Base-by-base conservation (phyloP, 2,329 filamentous ascomycete genomes). In the Ophiosphaerella narmari region DNA sequence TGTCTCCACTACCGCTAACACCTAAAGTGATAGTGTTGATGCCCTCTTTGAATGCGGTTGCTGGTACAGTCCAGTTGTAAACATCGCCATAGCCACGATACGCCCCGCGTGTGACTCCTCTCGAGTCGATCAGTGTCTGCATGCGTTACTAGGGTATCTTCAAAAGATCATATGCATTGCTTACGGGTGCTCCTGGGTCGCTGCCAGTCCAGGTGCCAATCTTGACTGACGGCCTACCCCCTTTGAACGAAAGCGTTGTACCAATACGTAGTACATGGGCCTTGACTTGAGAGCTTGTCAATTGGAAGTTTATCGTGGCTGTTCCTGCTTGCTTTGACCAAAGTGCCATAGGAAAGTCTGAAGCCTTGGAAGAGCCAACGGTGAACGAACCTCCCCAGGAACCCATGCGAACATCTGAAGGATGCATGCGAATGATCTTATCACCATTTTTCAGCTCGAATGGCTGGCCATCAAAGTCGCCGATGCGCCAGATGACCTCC, bases 361-460 rank as follows among this genome's bases (percentile, higher is more conserved):
- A 56, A 12, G 59, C 52, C 23, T 52, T 53, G 14, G 56, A 60
- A 8, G 34, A 38, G 2, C 57, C 57, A 5, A 62, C 60, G 0
- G 53, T 56, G 33, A 38, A 62, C 5, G 52, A 32, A 5, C 57
- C 59, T 13, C 50, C 49, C 60, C 60, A 63, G 4, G 41, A 52
- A 11, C 43, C 39, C 57, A 64, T 64, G 4, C 59, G 55, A 4
- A 41, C 42, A 24, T 64, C 61, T 11, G 52, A 59, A 13, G 61
- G 61, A 49, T 64, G 61, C 61, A 64, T 62, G 7, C 61, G 43
- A 31, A 52, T 54, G 18, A 64, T 64, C 39, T 62, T 64, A 39
- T 64, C 61, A 8, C 61, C 61, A 34, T 64, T 64, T 43, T 61
- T 62, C 9, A 64, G 44, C n/a, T 64, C 61, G 31, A 57, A 54